Conservation (phyloP, 2,329 filamentous ascomycete genomes). For the Nemania sp. region DNA sequence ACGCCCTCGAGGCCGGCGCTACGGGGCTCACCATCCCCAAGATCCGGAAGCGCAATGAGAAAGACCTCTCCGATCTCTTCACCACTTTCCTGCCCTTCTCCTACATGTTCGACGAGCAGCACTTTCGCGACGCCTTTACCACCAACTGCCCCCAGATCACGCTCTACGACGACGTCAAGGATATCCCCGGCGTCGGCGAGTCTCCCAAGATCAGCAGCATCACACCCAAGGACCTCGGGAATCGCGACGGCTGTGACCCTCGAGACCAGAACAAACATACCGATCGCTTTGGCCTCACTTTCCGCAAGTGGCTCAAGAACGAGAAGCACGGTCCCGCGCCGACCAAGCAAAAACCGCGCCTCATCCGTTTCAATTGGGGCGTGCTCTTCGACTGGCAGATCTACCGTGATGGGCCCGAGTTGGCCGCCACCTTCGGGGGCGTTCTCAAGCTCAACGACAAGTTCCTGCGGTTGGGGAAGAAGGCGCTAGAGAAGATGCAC, state of each 20-base stretch:
- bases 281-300: conserved; percentile 44
- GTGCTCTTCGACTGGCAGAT: conserved; percentile 53
- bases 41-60: conserved; percentile 50
- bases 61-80: conserved; percentile 49
- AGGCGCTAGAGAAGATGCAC: conserved; percentile 44
- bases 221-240: conserved; percentile 47
- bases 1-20: conserved; percentile 53
- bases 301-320: conserved; percentile 42
- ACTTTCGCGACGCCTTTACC: conserved; percentile 47
- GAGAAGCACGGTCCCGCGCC: conserved; percentile 36
- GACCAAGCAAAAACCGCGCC: conserved; percentile 41
- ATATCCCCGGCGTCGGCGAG: conserved; percentile 44
- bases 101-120: conserved; percentile 54
- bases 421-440: conserved; percentile 49
- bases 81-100: conserved; percentile 46
- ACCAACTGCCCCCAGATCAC: conserved; percentile 49
- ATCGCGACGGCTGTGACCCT: conserved; percentile 46
- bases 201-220: conserved; percentile 46
- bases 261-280: conserved; percentile 49
- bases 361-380: conserved; percentile 50
- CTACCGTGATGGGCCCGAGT: conserved; percentile 52
- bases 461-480: conserved; percentile 47
- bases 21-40: conserved; percentile 51
- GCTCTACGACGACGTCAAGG: conserved; percentile 45
- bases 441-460: conserved; percentile 49